Base-by-base conservation (phyloP, 2,329 filamentous ascomycete species). In the Fusarium coicis region DNA sequence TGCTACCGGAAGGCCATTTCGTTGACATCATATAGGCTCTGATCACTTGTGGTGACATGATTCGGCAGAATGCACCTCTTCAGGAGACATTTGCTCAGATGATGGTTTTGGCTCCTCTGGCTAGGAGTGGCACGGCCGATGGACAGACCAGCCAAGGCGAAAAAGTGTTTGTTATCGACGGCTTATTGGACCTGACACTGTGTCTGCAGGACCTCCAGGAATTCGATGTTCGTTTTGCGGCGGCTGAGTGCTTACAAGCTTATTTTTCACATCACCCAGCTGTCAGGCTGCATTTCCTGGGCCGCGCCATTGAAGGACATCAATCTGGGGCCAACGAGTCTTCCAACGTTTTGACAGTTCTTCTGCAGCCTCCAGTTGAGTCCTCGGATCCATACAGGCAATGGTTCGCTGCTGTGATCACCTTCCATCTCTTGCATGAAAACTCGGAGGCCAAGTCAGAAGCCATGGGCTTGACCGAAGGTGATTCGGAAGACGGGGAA, bases 61-160 rank as follows among this genome's bases (percentile, higher is more conserved):
- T 99, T 76, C 90, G 92, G 72, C 93, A 91, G 46, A 97, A 97
- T 79, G 81, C 91, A 30, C 86, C 86, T 10, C 86, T 98, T 14
- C 96, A 99, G 81, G 95, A 98, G 83, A 90, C 88, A 53, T 98
- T 99, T 80, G 96, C 95, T 9, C 93, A 96, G 77, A 87, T 97
- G 47, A 93, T 94, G 77, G 94, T 98, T 7, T 87, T 87, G 18
- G 88, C 90, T 34, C 87, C 92, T 15, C 79, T 89, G 52, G 84
- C 86, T 36, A 52, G 72, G 42, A 63, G 72, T 39, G 75, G 80
- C 50, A 74, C 79, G 15, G 75, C 74, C 54, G 83, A 84, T 66
- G 85, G 83, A 37, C 82, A 85, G 50, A 46, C 81, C 9, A 90
- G 90, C 67, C 87, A 86, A n/a, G 81, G 86, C 15, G 83, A 87